Evolutionary conservation across 2,329 filamentous ascomycete species (phyloP), one percentile per base, ranked within the genome.

Genomic region (Trichoderma arundinaceum): DNA sequence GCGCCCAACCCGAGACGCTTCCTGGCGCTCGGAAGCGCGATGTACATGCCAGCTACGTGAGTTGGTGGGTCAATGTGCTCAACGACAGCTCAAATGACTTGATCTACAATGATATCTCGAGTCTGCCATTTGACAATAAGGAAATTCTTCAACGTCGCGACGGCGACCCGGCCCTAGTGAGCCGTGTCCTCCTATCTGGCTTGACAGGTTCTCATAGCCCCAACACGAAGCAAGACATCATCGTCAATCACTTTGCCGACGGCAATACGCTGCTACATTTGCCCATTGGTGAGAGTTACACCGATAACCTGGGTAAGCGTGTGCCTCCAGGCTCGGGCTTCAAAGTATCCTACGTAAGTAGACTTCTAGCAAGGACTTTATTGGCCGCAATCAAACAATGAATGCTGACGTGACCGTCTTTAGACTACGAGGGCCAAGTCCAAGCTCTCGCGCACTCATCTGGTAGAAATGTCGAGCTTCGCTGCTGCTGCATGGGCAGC

Each of bases 361-460:
- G 9, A 22, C 46, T 49, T 19, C 13, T 43, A 4, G 22, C 22
- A 28, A 28, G 4, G 22, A 28, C 22, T 4, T 4, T 28, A 4
- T 28, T 28, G 22, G 22, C 22, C 22, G 15, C 10, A 13, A 9
- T 13, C 15, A 13, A 9, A 10, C 15, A 43, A 43, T 43, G 1
- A 43, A 43, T 43, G 39, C 10, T 43, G 15, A 43, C 15, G 10
- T 15, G 13, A 43, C 15, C 46, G 17, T 33, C 19, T 32, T 28
- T 59, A 59, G 7, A 59, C 54, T 15, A 59, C 54, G 8, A 33
- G 38, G n/a, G 13, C n/a, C 35, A 44, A 59, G 38, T 43, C 54
- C 22, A 41, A 44, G 19, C 38, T 59, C 38, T 39, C 54, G 32
- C 28, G 32, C 8, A 22, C 54, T 12, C 54, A 59, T 6, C 54